A percentile compares a stretch with the other conserved stretches of the same genome.
Conservation (phyloP, 1,284 basidiomycete genomes). For the Athelia psychrophila region DNA sequence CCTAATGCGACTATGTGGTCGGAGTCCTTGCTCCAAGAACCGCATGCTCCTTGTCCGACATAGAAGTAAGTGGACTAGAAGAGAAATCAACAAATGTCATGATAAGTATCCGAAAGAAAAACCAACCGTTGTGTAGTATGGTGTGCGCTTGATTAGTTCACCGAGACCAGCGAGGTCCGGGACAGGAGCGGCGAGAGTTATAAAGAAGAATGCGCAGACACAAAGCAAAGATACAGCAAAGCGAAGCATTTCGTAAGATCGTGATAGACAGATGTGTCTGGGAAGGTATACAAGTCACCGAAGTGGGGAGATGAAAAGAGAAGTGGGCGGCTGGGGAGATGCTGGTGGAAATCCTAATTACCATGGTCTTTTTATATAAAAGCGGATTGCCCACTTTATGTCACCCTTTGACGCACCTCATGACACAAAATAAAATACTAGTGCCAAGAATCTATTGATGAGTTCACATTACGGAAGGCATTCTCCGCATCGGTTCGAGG, state of each 20-base stretch:
- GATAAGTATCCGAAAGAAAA: constrained; percentile 5
- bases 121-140: constrained; percentile 46
- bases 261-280: constrained; percentile 2
- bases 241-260: constrained; percentile 28
- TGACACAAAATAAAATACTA: background rate
- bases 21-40: constrained; percentile 31
- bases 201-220: constrained; percentile 40
- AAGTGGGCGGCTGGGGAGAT: constrained; percentile 6
- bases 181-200: constrained; percentile 47
- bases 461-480: no score
- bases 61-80: constrained; percentile 38
- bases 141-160: constrained; percentile 45
- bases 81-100: constrained; percentile 4
- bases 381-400: background rate
- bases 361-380: constrained; percentile 1
- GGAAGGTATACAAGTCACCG: background rate
- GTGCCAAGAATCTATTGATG: no score
- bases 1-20: constrained; percentile 49
- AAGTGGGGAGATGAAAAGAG: background rate
- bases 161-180: constrained; percentile 24
- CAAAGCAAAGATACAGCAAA: constrained; percentile 29
- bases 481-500: no score
- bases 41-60: constrained; percentile 48
- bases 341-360: background rate
- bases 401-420: background rate